phyloP scores from a whole-genome alignment of 352 stramenopile genomes.

The Globisporangium megalacanthum region DNA sequence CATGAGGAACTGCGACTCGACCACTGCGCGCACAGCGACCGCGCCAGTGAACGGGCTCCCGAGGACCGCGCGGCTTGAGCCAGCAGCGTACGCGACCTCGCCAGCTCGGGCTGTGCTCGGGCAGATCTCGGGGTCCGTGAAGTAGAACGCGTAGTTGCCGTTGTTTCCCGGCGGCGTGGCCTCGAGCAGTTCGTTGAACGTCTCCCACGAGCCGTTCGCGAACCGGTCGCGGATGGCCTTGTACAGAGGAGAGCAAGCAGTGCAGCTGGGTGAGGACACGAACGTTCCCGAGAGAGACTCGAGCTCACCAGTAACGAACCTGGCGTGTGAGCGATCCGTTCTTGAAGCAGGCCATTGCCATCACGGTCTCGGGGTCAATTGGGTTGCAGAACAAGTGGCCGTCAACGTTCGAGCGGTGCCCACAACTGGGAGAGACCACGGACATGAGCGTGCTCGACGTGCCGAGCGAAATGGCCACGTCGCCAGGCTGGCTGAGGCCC shows the following conservation, averaged over 20 bases:
- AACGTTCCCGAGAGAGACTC: not conserved
- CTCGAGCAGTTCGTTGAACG: conserved; percentile 46
- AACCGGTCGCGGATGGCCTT: conserved; percentile 41
- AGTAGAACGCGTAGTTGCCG: conserved; percentile 53
- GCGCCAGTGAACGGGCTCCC: conserved; percentile 12
- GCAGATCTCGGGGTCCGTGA: conserved; percentile 62
- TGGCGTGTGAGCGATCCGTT: conserved; percentile 75
- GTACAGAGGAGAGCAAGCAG: not conserved
- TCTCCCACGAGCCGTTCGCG: conserved; percentile 35
- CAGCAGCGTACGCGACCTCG: conserved; percentile 32
- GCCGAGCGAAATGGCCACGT: conserved; percentile 57
- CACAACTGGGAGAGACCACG: conserved; percentile 24
- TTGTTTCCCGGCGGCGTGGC: conserved; percentile 37
- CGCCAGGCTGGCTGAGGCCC: conserved; percentile 42
- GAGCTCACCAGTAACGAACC: conserved; percentile 10
- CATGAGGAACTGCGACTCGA: conserved; percentile 62
- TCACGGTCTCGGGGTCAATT: conserved; percentile 57
- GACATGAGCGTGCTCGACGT: conserved; percentile 66
- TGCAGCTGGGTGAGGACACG: not conserved
- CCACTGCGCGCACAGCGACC: conserved; percentile 48
- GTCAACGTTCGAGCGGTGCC: conserved; percentile 35
- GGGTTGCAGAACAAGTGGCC: conserved; percentile 84
- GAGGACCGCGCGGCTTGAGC: conserved; percentile 13
- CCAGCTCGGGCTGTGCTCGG: conserved; percentile 38
- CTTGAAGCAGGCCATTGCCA: conserved; percentile 88